Percentiles rank a stretch among this genome's conserved stretches.
These are phyloP conservation scores for Cryphonectria carpinicola DNA, from an alignment of 2,329 filamentous ascomycete species.

Conservation along the genomic window DNA sequence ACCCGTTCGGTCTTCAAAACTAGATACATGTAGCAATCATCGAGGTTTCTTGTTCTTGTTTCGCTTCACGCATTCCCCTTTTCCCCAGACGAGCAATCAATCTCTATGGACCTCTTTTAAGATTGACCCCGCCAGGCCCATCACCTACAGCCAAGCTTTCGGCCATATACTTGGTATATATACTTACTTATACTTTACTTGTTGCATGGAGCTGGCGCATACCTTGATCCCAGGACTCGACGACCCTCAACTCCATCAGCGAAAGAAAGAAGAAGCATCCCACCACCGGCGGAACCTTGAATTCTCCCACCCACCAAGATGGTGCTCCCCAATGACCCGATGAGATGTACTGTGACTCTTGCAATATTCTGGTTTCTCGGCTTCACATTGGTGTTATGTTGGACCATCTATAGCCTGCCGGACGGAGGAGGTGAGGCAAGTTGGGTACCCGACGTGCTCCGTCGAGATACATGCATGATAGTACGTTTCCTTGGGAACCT, in stretches of 20 bases:
- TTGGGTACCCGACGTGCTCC: constrained; percentile 14
- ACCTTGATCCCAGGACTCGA: neutral
- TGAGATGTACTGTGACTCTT: constrained; percentile 1
- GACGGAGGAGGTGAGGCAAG: constrained; percentile 16
- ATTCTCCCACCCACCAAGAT: neutral
- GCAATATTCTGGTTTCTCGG: constrained; percentile 15
- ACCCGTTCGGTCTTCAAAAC: neutral
- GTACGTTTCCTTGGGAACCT: neutral
- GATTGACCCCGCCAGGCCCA: constrained; percentile 7
- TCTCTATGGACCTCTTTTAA: neutral
- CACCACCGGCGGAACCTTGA: neutral
- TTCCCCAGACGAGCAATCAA: neutral
- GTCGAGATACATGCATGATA: constrained; percentile 9
- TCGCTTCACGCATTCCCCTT: neutral
- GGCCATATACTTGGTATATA: constrained; percentile 1
- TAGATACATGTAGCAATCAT: constrained; percentile 8
- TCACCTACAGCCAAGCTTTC: constrained; percentile 12
- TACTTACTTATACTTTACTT: neutral
- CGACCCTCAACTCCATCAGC: neutral
- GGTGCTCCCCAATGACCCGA: constrained; percentile 1
- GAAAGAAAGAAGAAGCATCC: neutral
- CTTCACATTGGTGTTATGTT: constrained; percentile 16
- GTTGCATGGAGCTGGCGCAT: constrained; percentile 1
- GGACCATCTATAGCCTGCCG: constrained; percentile 14
- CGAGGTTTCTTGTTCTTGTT: neutral